phyloP scores from a whole-genome alignment of 225 moss, liverwort and hornwort species.

The Antitrichia curtipendula region DNA sequence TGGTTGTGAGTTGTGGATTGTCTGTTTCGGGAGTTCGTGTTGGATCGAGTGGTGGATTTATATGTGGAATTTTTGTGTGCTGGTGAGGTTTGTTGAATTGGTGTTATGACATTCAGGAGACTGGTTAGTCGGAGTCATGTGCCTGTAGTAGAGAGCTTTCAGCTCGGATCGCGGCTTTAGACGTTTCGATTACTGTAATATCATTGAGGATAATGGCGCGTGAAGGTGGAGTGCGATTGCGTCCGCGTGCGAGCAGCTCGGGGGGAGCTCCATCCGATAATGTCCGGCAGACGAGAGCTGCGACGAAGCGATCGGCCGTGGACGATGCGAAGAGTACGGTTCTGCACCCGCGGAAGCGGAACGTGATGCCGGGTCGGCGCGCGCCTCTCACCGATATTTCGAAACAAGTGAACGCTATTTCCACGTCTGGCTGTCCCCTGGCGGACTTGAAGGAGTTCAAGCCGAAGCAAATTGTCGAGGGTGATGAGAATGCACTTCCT shows the following conservation, averaged over 20 bases:
- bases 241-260: background rate
- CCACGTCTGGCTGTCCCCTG: background rate
- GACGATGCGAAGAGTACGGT: slow-evolving; percentile 40
- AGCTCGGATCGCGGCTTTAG: background rate
- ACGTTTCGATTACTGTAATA: no score
- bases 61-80: no score
- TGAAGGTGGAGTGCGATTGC: slow-evolving; percentile 9
- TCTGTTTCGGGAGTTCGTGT: background rate
- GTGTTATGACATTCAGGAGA: background rate
- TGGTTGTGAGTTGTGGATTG: background rate
- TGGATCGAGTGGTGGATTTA: background rate
- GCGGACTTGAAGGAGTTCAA: background rate
- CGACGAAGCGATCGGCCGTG: slow-evolving; percentile 64
- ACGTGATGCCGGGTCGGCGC: slow-evolving; percentile 48
- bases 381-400: slow-evolving; percentile 57
- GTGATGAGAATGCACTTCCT: slow-evolving; percentile 22
- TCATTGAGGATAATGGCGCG: background rate
- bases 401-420: slow-evolving; percentile 29
- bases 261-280: background rate
- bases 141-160: background rate
- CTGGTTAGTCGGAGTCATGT: background rate
- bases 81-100: background rate
- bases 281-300: slow-evolving; percentile 58
- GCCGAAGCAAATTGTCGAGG: background rate
- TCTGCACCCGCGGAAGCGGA: slow-evolving; percentile 50